A percentile compares a stretch with the other conserved stretches of the same genome.
Conservation (phyloP, 805 yeast genomes). For the Spencermartinsiella europaea region DNA sequence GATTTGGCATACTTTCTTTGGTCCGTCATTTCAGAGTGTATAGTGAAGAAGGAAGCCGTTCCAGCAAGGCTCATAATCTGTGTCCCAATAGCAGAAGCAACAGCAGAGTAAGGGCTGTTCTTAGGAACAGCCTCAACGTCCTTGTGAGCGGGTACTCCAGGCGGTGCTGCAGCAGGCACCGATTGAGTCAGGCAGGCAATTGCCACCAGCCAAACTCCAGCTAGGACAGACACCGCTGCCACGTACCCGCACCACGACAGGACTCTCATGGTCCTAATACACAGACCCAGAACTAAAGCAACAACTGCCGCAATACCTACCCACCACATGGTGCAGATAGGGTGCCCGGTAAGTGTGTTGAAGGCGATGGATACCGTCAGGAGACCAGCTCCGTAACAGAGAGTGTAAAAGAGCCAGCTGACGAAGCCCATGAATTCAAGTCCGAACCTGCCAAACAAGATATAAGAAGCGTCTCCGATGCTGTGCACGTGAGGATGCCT, state of each 20-base stretch:
- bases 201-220: conserved; percentile 6
- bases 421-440: conserved; percentile 8
- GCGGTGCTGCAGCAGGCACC: conserved; percentile 5
- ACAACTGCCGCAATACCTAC: conserved; percentile 1
- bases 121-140: neutral
- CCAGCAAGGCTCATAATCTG: conserved; percentile 4
- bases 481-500: conserved; percentile 7
- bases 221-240: conserved; percentile 3
- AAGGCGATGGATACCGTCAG: conserved; percentile 5
- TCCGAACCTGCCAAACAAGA: conserved; percentile 6
- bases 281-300: neutral
- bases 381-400: conserved; percentile 4
- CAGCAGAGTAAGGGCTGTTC: neutral
- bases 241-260: conserved; percentile 5
- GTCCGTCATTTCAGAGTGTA: conserved; percentile 7
- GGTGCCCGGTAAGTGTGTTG: conserved; percentile 1
- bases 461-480: conserved; percentile 6
- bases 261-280: conserved; percentile 4
- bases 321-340: conserved; percentile 6
- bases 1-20: neutral
- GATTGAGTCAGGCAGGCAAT: conserved; percentile 6
- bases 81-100: conserved; percentile 4
- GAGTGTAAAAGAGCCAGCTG: conserved; percentile 3
- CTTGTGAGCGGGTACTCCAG: neutral
- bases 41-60: conserved; percentile 8